Percentiles rank a stretch among this genome's conserved stretches.
Evolutionary conservation across 2,329 filamentous ascomycete species (phyloP).

Genomic region (Huntiella abstrusa): DNA sequence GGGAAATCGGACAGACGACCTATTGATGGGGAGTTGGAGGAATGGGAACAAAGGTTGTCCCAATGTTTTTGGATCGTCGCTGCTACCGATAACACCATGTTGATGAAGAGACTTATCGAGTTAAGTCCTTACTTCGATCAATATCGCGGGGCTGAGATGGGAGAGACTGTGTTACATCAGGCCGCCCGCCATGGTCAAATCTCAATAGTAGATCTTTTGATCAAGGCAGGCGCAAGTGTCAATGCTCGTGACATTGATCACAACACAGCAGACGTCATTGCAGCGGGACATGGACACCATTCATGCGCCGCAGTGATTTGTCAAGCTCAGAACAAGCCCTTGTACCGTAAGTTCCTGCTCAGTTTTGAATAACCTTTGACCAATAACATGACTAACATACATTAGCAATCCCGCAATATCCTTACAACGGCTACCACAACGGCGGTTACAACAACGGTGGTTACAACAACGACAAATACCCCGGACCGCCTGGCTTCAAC

Average conservation of each 20-base stretch:
- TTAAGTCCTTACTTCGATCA: background rate
- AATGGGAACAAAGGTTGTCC: background rate
- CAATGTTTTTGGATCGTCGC: constrained; percentile 6
- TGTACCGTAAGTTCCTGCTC: too few relatives aligned
- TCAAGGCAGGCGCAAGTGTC: constrained; percentile 2
- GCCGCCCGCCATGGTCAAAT: constrained; percentile 1
- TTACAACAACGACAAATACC: background rate
- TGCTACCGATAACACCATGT: constrained; percentile 4
- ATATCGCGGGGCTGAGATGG: background rate
- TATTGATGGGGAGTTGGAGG: background rate
- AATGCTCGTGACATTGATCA: background rate
- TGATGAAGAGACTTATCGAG: constrained; percentile 6
- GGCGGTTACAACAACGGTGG: background rate
- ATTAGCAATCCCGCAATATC: too few relatives aligned
- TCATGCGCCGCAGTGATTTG: too few relatives aligned
- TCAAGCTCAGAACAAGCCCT: too few relatives aligned
- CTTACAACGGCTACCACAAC: background rate
- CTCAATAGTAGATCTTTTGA: constrained; percentile 5
- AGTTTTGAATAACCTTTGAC: too few relatives aligned
- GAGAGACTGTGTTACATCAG: constrained; percentile 8
- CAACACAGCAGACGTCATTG: too few relatives aligned
- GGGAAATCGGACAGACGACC: too few relatives aligned
- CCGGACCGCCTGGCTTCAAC: too few relatives aligned
- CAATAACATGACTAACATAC: too few relatives aligned
- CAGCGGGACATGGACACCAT: too few relatives aligned